A percentile compares a stretch with the other conserved stretches of the same genome.
These are phyloP conservation scores for Cucurbita moschata DNA, from an alignment of 306 rosid species.

Conservation along the genomic window DNA sequence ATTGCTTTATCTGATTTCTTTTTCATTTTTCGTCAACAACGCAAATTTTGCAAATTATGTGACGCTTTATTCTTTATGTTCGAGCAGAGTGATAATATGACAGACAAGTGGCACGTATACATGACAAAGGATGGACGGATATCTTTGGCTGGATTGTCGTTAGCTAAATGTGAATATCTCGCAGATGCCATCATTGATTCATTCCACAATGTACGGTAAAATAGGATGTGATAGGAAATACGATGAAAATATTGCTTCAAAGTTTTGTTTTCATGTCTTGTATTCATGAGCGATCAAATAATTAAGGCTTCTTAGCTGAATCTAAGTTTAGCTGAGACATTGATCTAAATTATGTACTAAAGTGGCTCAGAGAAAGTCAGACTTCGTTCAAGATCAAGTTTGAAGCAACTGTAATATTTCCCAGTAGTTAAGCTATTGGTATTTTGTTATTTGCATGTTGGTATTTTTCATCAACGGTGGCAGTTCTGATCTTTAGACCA, in stretches of 20 bases:
- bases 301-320: neutral
- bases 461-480: neutral
- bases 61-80: neutral
- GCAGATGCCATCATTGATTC: conserved; percentile 94
- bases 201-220: conserved; percentile 67
- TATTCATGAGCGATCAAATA: neutral
- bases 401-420: neutral
- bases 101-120: conserved; percentile 91
- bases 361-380: neutral
- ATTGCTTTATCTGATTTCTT: neutral
- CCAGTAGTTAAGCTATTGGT: neutral
- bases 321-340: neutral
- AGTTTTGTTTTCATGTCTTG: neutral
- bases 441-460: neutral
- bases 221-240: neutral
- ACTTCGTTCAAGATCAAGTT: neutral
- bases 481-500: neutral
- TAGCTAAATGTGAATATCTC: conserved; percentile 84
- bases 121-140: conserved; percentile 99
- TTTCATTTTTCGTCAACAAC: neutral
- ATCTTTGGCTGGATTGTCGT: conserved; percentile 82
- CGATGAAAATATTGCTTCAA: neutral
- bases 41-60: neutral
- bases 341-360: conserved; percentile 1
- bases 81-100: conserved; percentile 75